A percentile compares a stretch with the other conserved stretches of the same genome.
phyloP scores from a whole-genome alignment of 2,329 filamentous ascomycete genomes.

The Pyrenochaeta sp. region DNA sequence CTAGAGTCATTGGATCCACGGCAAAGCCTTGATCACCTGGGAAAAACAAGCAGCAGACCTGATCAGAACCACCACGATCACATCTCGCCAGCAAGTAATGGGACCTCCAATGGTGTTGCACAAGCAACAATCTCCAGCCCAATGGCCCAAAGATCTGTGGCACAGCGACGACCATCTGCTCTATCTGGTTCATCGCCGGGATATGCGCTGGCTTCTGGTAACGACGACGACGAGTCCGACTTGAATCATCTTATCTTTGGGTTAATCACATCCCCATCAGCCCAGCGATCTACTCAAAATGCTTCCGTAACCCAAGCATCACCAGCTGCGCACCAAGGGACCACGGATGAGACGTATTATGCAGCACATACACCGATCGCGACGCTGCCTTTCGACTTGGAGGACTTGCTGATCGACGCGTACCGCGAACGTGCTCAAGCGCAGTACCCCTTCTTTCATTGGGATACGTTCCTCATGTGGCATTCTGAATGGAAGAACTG shows the following conservation, averaged over 20 bases:
- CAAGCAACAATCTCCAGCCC: neutral
- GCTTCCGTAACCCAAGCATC: neutral
- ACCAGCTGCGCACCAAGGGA: neutral
- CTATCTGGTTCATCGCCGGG: slow-evolving; percentile 11
- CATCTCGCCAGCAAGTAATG: slow-evolving; percentile 3
- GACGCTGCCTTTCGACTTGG: slow-evolving; percentile 17
- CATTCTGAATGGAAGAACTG: slow-evolving; percentile 21
- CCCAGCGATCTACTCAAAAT: neutral
- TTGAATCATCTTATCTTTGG: slow-evolving; percentile 25
- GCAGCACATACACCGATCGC: slow-evolving; percentile 13
- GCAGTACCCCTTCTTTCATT: slow-evolving; percentile 29
- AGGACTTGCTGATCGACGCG: slow-evolving; percentile 16
- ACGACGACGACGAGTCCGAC: slow-evolving; percentile 14
- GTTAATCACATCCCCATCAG: slow-evolving; percentile 21
- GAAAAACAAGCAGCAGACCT: neutral
- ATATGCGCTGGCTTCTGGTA: slow-evolving; percentile 7
- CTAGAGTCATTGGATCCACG: slow-evolving; percentile 24
- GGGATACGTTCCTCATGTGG: slow-evolving; percentile 25
- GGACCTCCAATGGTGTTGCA: neutral
- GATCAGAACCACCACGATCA: neutral
- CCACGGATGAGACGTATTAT: neutral
- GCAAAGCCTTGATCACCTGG: slow-evolving; percentile 24
- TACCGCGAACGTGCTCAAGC: slow-evolving; percentile 31
- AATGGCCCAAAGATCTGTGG: neutral
- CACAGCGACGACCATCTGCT: slow-evolving; percentile 6